phyloP scores from a whole-genome alignment of 768 basidiomycete species.

The Amanita exitialis region DNA sequence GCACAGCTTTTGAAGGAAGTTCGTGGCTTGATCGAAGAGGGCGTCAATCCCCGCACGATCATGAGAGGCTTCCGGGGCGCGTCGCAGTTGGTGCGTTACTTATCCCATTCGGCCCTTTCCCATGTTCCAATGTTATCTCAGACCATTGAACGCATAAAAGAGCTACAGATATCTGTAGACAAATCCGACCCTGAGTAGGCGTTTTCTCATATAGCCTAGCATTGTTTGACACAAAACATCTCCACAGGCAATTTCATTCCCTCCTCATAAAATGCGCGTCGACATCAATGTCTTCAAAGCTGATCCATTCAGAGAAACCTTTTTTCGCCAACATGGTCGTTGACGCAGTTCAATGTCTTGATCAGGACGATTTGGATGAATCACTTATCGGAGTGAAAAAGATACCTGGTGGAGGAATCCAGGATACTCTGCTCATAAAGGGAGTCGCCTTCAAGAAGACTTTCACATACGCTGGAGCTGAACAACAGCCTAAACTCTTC shows the following conservation, averaged over 20 bases:
- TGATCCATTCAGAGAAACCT: constrained; percentile 97
- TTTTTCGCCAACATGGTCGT: constrained; percentile 99
- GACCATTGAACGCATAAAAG: constrained; percentile 82
- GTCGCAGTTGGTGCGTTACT: constrained; percentile 60
- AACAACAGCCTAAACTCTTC: constrained; percentile 96
- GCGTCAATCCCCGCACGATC: constrained; percentile 94
- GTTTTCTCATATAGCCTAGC: constrained; percentile 1
- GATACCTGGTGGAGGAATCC: constrained; percentile 95
- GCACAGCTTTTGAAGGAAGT: constrained; percentile 93
- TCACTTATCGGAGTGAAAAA: constrained; percentile 96
- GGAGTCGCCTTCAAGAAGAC: constrained; percentile 99
- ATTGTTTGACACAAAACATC: constrained; percentile 9
- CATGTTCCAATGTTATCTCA: constrained; percentile 18
- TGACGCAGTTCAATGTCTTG: constrained; percentile 87
- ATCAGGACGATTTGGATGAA: constrained; percentile 91
- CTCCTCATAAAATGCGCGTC: constrained; percentile 94
- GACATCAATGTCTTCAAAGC: constrained; percentile 99
- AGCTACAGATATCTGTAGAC: constrained; percentile 85
- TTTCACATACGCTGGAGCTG: constrained; percentile 97
- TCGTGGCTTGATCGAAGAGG: constrained; percentile 87
- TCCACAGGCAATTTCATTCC: constrained; percentile 76
- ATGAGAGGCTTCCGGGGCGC: constrained; percentile 94
- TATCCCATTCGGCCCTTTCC: constrained; percentile 2
- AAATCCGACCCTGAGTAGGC: constrained; percentile 83
- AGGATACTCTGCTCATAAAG: constrained; percentile 81